phyloP scores from a whole-genome alignment of 2,329 filamentous ascomycete species.

The Trichoderma simmonsii region DNA sequence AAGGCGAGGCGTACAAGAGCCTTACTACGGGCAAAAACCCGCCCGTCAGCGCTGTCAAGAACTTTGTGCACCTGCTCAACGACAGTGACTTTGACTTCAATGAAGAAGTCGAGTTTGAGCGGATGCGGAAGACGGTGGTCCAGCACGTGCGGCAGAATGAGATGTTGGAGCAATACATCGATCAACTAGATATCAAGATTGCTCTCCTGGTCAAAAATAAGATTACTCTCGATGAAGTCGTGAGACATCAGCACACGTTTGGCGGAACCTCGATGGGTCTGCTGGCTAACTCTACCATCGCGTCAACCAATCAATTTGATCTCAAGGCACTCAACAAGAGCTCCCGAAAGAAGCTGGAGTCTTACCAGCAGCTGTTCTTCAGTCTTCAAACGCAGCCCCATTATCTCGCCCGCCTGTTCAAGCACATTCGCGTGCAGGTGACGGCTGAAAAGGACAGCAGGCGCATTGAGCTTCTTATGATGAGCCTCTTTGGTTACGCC shows the following conservation, averaged over 20 bases:
- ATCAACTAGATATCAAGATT: constrained; percentile 98
- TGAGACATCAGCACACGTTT: constrained; percentile 94
- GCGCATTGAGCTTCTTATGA: constrained; percentile 86
- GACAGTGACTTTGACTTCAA: constrained; percentile 99
- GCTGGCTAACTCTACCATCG: constrained; percentile 82
- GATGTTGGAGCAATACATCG: constrained; percentile 94
- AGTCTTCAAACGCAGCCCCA: constrained; percentile 93
- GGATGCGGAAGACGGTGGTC: constrained; percentile 90
- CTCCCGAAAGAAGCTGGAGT: constrained; percentile 90
- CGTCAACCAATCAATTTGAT: constrained; percentile 88
- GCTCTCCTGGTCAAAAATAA: constrained; percentile 98
- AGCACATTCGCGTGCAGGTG: constrained; percentile 75
- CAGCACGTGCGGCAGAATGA: constrained; percentile 97
- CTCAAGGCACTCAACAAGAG: constrained; percentile 97
- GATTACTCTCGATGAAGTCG: constrained; percentile 95
- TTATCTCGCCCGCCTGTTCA: constrained; percentile 87
- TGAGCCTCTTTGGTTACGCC: constrained; percentile 95
- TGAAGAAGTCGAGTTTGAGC: constrained; percentile 95
- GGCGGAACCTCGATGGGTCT: constrained; percentile 84
- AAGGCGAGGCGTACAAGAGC: constrained; percentile 97
- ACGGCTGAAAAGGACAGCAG: constrained; percentile 90
- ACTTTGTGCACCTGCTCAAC: constrained; percentile 95
- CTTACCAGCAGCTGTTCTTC: constrained; percentile 97
- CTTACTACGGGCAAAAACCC: constrained; percentile 95
- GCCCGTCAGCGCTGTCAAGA: constrained; percentile 93